Evolutionary conservation across 2,329 filamentous ascomycete species (phyloP), one percentile per base, ranked within the genome.

Genomic region (Xylariales sp.): DNA sequence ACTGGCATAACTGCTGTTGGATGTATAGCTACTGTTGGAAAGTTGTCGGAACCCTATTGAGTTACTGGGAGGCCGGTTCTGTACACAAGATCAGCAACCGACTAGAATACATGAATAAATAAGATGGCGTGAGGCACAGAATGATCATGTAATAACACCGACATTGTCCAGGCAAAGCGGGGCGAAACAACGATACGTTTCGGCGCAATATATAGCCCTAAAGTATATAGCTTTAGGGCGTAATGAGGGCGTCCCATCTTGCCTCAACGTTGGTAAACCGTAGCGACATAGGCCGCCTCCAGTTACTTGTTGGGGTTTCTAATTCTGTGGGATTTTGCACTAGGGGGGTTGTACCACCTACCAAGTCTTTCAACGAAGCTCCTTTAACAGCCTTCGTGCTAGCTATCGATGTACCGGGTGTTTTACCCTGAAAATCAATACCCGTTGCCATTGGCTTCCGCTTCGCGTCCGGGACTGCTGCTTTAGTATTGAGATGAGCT

Each of bases 371-470:
- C 63, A 84, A 75, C 57, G 82, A 81, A 60, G 81, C 79, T 55
- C 82, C 83, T 75, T 83, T 87, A 67, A 86, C 75, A 46, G 7
- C 1, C 14, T 81, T 78, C 71, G 82, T 83, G 64, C 79, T 76
- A 57, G 79, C 78, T 43, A 80, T 81, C 64, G 82, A 80, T 67
- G 81, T 76, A 39, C 79, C 75, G 57, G 79, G 77, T 14, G 82
- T 76, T 52, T 80, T 78, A 66, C 81, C 48, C 18, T 80, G 78
- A 68, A 83, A 84, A 67, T 91, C 88, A 68, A 78, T 34, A 9
- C 68, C 84, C 39, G 84, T 87, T 71, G 83, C 82, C 64, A 90
- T 79, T 14, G 86, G 87, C 74, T 88, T 89, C 64, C 89, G 83
- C 78, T 91, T 91, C 3, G 87, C 75, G 57, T 88, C 85, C 23